Evolutionary conservation across 1,139 yeast genomes (phyloP), one percentile per base, ranked within the genome.

Genomic region (Suhomyces choctaworum): DNA sequence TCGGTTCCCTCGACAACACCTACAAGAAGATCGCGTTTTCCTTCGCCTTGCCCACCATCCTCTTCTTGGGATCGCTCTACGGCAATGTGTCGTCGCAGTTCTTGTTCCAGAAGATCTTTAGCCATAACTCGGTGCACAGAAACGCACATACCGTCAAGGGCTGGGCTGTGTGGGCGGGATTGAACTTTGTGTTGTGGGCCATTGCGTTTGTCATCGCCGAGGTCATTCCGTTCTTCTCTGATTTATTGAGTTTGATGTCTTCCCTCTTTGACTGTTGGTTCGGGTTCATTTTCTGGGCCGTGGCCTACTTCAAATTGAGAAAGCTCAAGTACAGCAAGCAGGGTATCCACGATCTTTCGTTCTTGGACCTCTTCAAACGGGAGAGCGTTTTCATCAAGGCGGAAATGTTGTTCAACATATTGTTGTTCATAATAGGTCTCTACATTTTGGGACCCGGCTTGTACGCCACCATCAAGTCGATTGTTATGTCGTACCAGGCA

Each of bases 251-350:
- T 5, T 60, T 78, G 49, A 77, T 78, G 82, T 71, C 77, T n/a
- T 76, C 83, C 3, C 60, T 78, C 34, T 78, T 78, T 48, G 83
- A 77, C 52, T 75, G 82, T 51, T 78, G 81, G 79, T 78, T 78
- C 48, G 83, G 83, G 0, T 78, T 74, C 49, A 73, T 78, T 14
- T 78, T 78, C 49, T 78, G 83, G 83, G 82, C 81, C n/a, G 69
- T 75, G 22, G 82, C 83, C 0, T 78, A 56, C 53, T 66, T 77
- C 50, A 68, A 67, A 46, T 58, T 72, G 44, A 63, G 58, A 42
- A 59, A 59, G 31, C 46, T 45, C 37, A 34, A 38, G 29, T 41
- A 36, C 31, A 13, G 7, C 35, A 42, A 38, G 22, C 25, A 39
- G 24, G 32, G 38, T 5, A 21, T 27, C 11, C 27, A 30, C 16